Base-by-base conservation (phyloP, 139 green algal genomes). In the Diplosphaera chodatii region DNA sequence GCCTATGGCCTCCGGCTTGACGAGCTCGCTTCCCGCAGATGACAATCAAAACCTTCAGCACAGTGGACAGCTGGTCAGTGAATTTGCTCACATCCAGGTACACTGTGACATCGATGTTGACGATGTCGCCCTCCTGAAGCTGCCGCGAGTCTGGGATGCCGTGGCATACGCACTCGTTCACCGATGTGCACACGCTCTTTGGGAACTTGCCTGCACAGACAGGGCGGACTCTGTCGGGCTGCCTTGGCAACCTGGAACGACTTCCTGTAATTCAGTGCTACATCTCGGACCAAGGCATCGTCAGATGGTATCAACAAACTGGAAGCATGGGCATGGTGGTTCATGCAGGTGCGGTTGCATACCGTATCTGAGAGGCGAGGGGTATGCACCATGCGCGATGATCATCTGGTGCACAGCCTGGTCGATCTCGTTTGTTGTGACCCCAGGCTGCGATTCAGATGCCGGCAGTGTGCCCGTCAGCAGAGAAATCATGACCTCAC, bases 141-240 rank as follows among this genome's bases (percentile, higher is more conserved):
- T 56, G 29, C 62, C 87, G 77, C 33, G 74, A 78, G 78, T 96
- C 89, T 16, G 90, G 90, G 37, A 96, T 96, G 68, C 92, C 95
- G 79, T 99, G 95, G 80, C 95, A 99, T 32, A 98, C 91, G 75
- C 89, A 96, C 83, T 99, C 95, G 80, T 99, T 99, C 20, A 99
- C 85, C 1, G 77, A 91, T 34, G 95, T 99, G 87, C 95, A 99
- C 31, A 99, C 95, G 32, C 76, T 91, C 84, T 99, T 99, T 62
- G 95, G 95, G 76, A 99, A 98, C 27, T 81, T 80, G 62, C 90
- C 82, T 79, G 73, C 59, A 48, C 37, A 48, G 37, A 48, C 8
- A 48, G n/a, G n/a, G n/a, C n/a, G n/a, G n/a, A n/a, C n/a, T n/a
- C n/a, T n/a, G n/a, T n/a, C n/a, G n/a, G n/a, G n/a, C n/a, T n/a